A percentile compares a stretch with the other conserved stretches of the same genome.
These are phyloP conservation scores for Centrapalus pauciflorus DNA, from an alignment of 129 eudicot genomes.

Conservation along the genomic window DNA sequence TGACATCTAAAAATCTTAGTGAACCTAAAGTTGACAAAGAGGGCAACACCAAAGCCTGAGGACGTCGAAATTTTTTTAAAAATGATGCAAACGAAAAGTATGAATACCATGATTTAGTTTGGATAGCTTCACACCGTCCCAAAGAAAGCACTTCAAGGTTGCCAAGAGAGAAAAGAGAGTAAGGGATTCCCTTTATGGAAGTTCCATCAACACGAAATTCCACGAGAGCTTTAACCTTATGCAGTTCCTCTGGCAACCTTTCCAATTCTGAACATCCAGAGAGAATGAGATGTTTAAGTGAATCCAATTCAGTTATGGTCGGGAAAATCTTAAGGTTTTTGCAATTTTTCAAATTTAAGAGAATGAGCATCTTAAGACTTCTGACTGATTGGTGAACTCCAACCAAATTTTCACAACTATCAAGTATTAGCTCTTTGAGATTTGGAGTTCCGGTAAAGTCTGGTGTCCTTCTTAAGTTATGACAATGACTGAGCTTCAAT, in stretches of 20 bases:
- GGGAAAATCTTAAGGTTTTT: constrained; percentile 25
- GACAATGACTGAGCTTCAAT: constrained; percentile 39
- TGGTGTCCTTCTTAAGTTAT: constrained; percentile 16
- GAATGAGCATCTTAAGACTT: constrained; percentile 18
- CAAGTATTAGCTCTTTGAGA: constrained; percentile 28
- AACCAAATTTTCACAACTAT: constrained; percentile 23
- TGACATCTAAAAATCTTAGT: constrained; percentile 20
- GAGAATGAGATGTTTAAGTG: constrained; percentile 39
- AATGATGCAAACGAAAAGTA: constrained; percentile 2
- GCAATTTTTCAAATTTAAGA: constrained; percentile 29
- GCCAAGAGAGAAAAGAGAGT: constrained; percentile 24
- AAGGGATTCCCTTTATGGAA: constrained; percentile 29
- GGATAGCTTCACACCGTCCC: background rate
- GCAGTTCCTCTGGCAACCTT: constrained; percentile 32
- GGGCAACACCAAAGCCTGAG: constrained; percentile 20
- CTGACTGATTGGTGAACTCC: constrained; percentile 25
- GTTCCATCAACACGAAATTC: constrained; percentile 31
- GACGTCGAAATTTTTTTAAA: background rate
- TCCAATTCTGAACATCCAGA: constrained; percentile 41
- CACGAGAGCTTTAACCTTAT: constrained; percentile 25
- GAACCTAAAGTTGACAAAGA: constrained; percentile 24
- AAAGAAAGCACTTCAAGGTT: constrained; percentile 36
- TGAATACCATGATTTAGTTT: constrained; percentile 10
- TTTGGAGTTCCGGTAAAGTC: constrained; percentile 31
- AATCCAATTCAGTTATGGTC: constrained; percentile 10